Conservation (phyloP, 345 rosid species). For the Acer yangbiense region DNA sequence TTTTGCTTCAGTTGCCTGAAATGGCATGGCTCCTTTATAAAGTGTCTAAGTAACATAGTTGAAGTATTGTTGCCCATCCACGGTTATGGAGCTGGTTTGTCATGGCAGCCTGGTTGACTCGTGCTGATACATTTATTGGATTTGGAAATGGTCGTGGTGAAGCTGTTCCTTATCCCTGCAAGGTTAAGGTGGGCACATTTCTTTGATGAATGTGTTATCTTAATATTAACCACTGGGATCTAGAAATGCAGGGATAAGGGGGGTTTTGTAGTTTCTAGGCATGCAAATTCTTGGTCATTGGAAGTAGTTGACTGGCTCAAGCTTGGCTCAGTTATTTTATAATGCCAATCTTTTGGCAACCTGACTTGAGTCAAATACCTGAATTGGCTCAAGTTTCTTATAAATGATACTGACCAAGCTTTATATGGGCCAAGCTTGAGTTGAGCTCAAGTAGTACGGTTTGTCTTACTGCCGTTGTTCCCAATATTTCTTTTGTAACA, state of each 20-base stretch:
- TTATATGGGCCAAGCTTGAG: conserved; percentile 2
- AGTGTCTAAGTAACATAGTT: conserved; percentile 56
- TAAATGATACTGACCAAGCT: conserved; percentile 4
- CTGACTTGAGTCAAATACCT: not conserved
- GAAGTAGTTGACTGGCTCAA: conserved; percentile 3
- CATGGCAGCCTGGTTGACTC: conserved; percentile 94
- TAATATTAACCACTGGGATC: conserved; percentile 65
- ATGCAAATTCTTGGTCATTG: conserved; percentile 3
- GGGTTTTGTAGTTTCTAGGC: conserved; percentile 23
- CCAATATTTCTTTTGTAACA: conserved; percentile 1
- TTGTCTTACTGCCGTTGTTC: conserved; percentile 5
- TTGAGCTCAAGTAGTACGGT: not conserved
- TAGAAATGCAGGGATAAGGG: conserved; percentile 95
- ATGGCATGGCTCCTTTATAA: conserved; percentile 34
- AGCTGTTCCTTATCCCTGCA: conserved; percentile 95
- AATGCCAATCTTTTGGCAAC: not conserved
- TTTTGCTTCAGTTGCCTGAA: conserved; percentile 30
- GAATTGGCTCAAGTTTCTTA: not conserved
- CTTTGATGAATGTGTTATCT: conserved; percentile 77
- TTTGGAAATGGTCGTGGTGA: conserved; percentile 42
- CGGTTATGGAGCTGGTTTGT: conserved; percentile 81
- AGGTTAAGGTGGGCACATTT: conserved; percentile 99
- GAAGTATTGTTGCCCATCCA: conserved; percentile 63
- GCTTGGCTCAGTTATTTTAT: conserved; percentile 1
- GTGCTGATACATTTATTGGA: conserved; percentile 41